Conservation (phyloP, 192 early-diverging fungal species). For the Coemansia sp. region DNA sequence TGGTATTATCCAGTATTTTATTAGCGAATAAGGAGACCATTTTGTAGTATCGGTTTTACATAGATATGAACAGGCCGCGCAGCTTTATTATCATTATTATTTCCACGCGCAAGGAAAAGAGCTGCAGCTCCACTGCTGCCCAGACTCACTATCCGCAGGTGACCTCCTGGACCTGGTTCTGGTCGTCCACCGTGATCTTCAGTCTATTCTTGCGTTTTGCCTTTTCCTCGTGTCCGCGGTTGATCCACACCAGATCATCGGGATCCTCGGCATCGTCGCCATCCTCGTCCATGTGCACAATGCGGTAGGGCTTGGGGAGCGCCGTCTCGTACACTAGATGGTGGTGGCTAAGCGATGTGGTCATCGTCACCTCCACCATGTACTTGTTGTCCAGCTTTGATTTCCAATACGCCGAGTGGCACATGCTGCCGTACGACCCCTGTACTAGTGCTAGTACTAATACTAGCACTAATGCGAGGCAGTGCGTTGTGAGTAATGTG, state of each 20-base stretch:
- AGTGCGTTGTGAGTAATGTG: not conserved
- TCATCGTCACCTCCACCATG: slow-evolving; percentile 36
- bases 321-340: slow-evolving; percentile 49
- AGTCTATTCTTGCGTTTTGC: slow-evolving; percentile 36
- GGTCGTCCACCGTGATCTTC: slow-evolving; percentile 49
- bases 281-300: slow-evolving; percentile 46
- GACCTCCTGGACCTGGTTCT: slow-evolving; percentile 38
- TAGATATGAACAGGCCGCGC: no score
- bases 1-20: no score
- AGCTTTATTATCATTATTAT: no score
- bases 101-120: no score
- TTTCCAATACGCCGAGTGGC: slow-evolving; percentile 47
- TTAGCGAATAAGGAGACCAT: no score
- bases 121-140: no score
- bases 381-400: slow-evolving; percentile 38
- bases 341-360: slow-evolving; percentile 23
- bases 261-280: slow-evolving; percentile 43
- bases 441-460: not conserved
- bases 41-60: no score
- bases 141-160: slow-evolving; percentile 28
- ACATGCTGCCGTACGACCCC: slow-evolving; percentile 18
- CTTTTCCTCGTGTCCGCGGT: slow-evolving; percentile 42
- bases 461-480: not conserved
- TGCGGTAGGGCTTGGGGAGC: slow-evolving; percentile 48
- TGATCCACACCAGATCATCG: slow-evolving; percentile 50